phyloP scores from a whole-genome alignment of 108 stramenopile genomes.

The Cyclotella distinguenda region DNA sequence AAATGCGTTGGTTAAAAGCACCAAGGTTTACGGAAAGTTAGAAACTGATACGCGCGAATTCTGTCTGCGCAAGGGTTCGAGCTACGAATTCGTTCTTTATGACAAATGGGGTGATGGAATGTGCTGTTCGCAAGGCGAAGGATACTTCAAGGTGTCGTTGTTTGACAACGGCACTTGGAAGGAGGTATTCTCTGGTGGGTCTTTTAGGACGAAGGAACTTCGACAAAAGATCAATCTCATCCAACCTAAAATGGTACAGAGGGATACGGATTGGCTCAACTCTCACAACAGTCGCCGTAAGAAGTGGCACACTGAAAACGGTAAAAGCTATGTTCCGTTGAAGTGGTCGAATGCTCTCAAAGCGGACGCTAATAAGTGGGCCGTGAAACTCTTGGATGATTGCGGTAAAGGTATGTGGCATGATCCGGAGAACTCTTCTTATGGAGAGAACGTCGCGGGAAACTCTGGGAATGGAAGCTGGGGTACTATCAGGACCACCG shows the following conservation, averaged over 20 bases:
- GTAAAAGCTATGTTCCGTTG: slow-evolving; percentile 20
- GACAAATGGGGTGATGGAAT: slow-evolving; percentile 19
- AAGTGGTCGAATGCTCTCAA: slow-evolving; percentile 25
- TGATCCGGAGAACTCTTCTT: slow-evolving; percentile 25
- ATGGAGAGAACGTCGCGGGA: slow-evolving; percentile 40
- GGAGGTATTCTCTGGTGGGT: slow-evolving; percentile 15
- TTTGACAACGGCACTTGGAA: slow-evolving; percentile 11
- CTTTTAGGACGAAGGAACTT: slow-evolving; percentile 24
- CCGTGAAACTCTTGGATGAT: slow-evolving; percentile 18
- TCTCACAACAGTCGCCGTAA: slow-evolving; percentile 18
- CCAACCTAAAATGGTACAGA: slow-evolving; percentile 10
- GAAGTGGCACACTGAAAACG: slow-evolving; percentile 13
- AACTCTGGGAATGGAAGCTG: slow-evolving; percentile 35
- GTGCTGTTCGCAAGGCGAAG: slow-evolving; percentile 22
- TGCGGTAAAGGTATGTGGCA: slow-evolving; percentile 43
- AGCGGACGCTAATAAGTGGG: slow-evolving; percentile 27
- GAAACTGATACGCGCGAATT: slow-evolving; percentile 9
- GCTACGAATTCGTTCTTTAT: slow-evolving; percentile 19
- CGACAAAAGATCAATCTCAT: slow-evolving; percentile 17
- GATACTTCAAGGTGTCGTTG: slow-evolving; percentile 16
- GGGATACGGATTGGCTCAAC: slow-evolving; percentile 17
- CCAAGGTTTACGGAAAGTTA: slow-evolving; percentile 3
- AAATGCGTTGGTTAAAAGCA: neutral
- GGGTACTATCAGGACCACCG: slow-evolving; percentile 14
- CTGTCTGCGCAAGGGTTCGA: slow-evolving; percentile 10